A percentile compares a stretch with the other conserved stretches of the same genome.
These are phyloP conservation scores for Lotmaria passim DNA, from an alignment of 208 protist species.

Conservation along the genomic window DNA sequence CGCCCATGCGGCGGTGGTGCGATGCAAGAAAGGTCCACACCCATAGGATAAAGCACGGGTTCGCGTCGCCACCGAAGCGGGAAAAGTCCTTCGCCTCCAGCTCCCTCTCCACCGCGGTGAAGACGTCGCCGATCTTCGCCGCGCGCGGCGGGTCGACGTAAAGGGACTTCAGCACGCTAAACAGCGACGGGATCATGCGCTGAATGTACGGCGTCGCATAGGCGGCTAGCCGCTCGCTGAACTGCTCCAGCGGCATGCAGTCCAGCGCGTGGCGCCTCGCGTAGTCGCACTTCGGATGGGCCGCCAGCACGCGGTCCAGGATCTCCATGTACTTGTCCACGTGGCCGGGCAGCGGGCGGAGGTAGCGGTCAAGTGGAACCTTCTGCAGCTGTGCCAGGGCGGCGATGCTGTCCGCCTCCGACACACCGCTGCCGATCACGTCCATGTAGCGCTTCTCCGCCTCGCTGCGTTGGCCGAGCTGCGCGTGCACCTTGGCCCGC, in stretches of 20 bases:
- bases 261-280: slow-evolving; percentile 75
- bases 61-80: slow-evolving; percentile 67
- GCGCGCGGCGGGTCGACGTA: slow-evolving; percentile 83
- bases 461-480: slow-evolving; percentile 75
- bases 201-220: slow-evolving; percentile 74
- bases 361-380: slow-evolving; percentile 70
- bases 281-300: slow-evolving; percentile 63
- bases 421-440: slow-evolving; percentile 63
- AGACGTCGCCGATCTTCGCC: slow-evolving; percentile 78
- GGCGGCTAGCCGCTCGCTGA: slow-evolving; percentile 52
- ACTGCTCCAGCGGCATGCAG: slow-evolving; percentile 74
- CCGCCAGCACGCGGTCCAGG: slow-evolving; percentile 60
- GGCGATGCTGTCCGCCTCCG: slow-evolving; percentile 81
- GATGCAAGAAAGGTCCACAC: slow-evolving; percentile 85
- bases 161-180: slow-evolving; percentile 92
- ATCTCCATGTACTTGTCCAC: slow-evolving; percentile 72
- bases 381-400: slow-evolving; percentile 80
- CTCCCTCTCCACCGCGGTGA: slow-evolving; percentile 65
- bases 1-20: slow-evolving; percentile 83
- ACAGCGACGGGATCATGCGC: slow-evolving; percentile 94
- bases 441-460: slow-evolving; percentile 84
- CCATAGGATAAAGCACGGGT: slow-evolving; percentile 90
- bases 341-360: slow-evolving; percentile 51
- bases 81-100: slow-evolving; percentile 61
- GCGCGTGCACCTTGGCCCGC: slow-evolving; percentile 68